Percentiles rank a stretch among this genome's conserved stretches.
These are phyloP conservation scores for Comarum palustre DNA, from an alignment of 306 rosid genomes.

Conservation along the genomic window DNA sequence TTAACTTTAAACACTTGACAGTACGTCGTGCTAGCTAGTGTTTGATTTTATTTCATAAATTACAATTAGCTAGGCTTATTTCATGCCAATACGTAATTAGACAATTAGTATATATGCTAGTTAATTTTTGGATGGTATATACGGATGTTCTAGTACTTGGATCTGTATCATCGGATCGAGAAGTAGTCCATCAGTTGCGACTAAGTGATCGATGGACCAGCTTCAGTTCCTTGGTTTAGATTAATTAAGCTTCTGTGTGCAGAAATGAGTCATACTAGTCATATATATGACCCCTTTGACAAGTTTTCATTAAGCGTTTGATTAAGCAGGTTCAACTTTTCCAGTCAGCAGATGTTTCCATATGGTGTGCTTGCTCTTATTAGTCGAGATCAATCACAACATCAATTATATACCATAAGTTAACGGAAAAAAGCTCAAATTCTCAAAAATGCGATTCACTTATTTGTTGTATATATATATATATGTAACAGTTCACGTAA, in stretches of 20 bases:
- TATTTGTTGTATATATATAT: too few relatives aligned
- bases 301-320: not conserved
- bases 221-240: not conserved
- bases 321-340: not conserved
- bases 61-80: not conserved
- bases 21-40: not conserved
- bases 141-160: not conserved
- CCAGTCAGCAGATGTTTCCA: not conserved
- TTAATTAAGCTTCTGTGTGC: not conserved
- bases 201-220: not conserved
- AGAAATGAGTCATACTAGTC: not conserved
- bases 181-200: not conserved
- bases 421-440: too few relatives aligned
- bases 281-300: not conserved
- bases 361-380: too few relatives aligned
- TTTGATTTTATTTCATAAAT: not conserved
- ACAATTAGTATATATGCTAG: not conserved
- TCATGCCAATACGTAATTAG: not conserved
- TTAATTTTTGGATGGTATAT: not conserved
- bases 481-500: too few relatives aligned
- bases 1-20: not conserved
- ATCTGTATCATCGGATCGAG: not conserved
- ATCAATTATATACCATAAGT: too few relatives aligned
- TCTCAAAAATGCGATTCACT: too few relatives aligned
- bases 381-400: too few relatives aligned